Evolutionary conservation across 805 yeast genomes (phyloP), one percentile per base, ranked within the genome.

Genomic region (Scheffersomyces stipitis): DNA sequence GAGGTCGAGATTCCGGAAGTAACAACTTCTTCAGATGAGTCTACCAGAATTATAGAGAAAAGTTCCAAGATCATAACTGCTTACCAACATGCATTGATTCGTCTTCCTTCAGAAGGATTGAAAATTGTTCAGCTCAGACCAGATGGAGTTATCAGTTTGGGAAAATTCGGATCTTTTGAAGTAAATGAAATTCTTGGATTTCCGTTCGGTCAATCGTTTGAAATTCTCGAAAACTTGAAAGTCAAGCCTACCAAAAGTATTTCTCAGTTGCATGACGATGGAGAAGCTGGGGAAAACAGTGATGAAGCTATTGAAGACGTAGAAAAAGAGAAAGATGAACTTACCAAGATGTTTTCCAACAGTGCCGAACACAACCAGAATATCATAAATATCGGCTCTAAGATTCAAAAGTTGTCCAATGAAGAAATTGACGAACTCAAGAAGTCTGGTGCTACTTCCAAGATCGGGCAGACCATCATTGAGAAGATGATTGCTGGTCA

Each of bases 151-250:
- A 73, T 93, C 14, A 78, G 80, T 37, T 70, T 93, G 45, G 99
- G 99, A 2, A 91, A 93, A 57, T 93, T 91, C 61, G 99, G 99
- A 14, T 70, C 83, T 0, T 93, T 93, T 57, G 65, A 73, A 20
- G 87, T 84, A 2, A 78, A 81, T 44, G 83, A 78, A 35, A 73
- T 91, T 9, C 59, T 91, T 28, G 97, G 96, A 3, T 81, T 71
- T 50, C 84, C 89, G 4, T 85, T 77, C 52, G 99, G 98, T 1
- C 91, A 86, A 48, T 79, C 95, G 1, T 93, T 90, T 63, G 97
- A 91, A 54, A 83, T 91, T 30, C 54, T 71, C 18, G 86, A 80
- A 29, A 80, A 76, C 41, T 66, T 66, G 24, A 51, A 56, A 18
- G 78, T 79, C 9, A 62, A 59, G 28, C 81, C 84, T 3, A 72